phyloP scores from a whole-genome alignment of 2,329 filamentous ascomycete species.

The Aureobasidium sp. region DNA sequence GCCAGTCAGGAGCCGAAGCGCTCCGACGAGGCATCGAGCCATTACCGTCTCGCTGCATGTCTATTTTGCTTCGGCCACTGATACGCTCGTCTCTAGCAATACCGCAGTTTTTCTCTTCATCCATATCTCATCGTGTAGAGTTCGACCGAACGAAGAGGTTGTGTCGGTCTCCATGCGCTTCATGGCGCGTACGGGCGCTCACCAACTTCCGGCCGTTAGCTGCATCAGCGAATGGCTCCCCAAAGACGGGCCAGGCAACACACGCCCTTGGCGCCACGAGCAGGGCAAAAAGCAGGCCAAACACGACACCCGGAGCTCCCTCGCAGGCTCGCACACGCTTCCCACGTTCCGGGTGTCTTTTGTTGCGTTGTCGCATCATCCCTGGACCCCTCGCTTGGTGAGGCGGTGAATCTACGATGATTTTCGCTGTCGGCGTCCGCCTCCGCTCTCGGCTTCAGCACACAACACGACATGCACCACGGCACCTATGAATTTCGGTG shows the following conservation, averaged over 20 bases:
- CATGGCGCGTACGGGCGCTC: constrained; percentile 1
- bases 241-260: not conserved
- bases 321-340: not conserved
- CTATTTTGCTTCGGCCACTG: not conserved
- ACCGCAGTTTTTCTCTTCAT: no score
- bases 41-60: not conserved
- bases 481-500: not conserved
- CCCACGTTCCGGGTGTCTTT: not conserved
- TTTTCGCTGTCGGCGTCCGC: not conserved
- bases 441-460: not conserved
- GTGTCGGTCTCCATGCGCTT: not conserved
- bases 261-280: constrained; percentile 3
- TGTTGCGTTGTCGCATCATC: not conserved
- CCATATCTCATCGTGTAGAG: not conserved
- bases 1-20: not conserved
- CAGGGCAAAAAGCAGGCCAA: not conserved
- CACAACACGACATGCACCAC: not conserved
- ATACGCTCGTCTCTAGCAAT: not conserved
- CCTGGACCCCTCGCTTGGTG: not conserved
- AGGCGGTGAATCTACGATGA: not conserved
- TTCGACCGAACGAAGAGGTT: not conserved
- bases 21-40: not conserved
- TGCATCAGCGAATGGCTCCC: constrained; percentile 1
- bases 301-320: not conserved
- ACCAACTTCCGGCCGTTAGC: constrained; percentile 5